Conservation (phyloP, 352 stramenopile genomes). For the Halophytophthora polymorphica region DNA sequence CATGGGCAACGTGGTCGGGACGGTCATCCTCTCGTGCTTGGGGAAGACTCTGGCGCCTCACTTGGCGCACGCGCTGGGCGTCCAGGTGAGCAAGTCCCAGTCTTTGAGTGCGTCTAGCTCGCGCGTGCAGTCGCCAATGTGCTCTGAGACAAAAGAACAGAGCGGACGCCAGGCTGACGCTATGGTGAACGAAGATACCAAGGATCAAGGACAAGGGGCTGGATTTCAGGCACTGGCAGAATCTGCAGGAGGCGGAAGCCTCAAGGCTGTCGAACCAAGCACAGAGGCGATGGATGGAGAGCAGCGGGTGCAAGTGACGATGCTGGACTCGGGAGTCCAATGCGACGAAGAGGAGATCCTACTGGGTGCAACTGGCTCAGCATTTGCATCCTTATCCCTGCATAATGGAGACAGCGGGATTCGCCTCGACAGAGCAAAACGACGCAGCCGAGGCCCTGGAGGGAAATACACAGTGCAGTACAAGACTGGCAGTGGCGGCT, state of each 20-base stretch:
- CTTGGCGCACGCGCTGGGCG: slow-evolving; percentile 24
- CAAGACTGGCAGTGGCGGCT: slow-evolving; percentile 1
- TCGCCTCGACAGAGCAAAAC: neutral
- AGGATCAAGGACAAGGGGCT: neutral
- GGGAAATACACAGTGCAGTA: slow-evolving; percentile 2
- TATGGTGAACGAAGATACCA: neutral
- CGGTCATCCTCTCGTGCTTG: slow-evolving; percentile 44
- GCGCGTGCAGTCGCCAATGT: neutral
- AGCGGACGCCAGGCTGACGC: neutral
- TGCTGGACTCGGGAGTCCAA: slow-evolving; percentile 27
- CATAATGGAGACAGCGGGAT: slow-evolving; percentile 1
- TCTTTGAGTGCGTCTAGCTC: slow-evolving; percentile 6
- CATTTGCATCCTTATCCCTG: neutral
- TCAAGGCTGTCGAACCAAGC: too few species aligned
- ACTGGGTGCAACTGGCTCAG: neutral
- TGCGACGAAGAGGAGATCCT: slow-evolving; percentile 23
- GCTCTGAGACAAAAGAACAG: slow-evolving; percentile 1
- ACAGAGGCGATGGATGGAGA: neutral
- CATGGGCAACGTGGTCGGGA: slow-evolving; percentile 22
- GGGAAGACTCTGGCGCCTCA: slow-evolving; percentile 37
- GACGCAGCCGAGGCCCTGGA: neutral
- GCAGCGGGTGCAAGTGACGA: slow-evolving; percentile 5
- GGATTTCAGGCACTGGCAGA: neutral
- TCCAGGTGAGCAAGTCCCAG: slow-evolving; percentile 25
- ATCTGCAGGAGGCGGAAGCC: neutral